phyloP scores from a whole-genome alignment of 257 asterid genomes.

The Solanum arcanum region DNA sequence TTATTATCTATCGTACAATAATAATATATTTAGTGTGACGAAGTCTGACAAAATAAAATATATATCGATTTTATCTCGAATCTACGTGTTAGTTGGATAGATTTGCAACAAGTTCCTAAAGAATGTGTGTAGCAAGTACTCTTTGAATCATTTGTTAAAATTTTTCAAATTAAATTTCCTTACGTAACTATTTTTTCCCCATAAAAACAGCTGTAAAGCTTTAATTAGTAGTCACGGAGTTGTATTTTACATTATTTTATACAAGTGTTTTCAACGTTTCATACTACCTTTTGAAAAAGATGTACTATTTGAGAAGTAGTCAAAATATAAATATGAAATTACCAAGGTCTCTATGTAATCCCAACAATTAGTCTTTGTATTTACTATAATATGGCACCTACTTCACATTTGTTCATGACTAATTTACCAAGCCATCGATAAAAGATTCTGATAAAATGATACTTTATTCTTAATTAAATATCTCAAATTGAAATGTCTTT shows the following conservation, averaged over 20 bases:
- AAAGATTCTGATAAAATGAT: rapidly evolving
- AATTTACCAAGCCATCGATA: rapidly evolving
- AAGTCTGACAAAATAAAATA: no score
- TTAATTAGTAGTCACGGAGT: neutral
- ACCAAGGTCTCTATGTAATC: neutral
- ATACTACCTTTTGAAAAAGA: neutral
- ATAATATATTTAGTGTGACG: no score
- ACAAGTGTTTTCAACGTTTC: neutral
- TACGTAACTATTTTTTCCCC: neutral
- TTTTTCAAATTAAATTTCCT: neutral
- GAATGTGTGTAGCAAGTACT: neutral
- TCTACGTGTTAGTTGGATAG: neutral
- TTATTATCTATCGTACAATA: no score
- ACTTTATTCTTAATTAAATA: rapidly evolving
- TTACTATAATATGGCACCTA: neutral
- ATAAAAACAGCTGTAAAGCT: neutral
- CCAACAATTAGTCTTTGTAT: neutral
- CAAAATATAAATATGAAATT: neutral
- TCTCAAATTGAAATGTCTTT: neutral
- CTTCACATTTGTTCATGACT: neutral
- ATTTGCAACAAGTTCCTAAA: neutral
- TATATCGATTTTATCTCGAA: no score
- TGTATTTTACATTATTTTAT: neutral
- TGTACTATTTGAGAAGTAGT: neutral
- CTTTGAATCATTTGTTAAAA: neutral